Evolutionary conservation across 192 early-diverging fungal genomes (phyloP).

Genomic region (Backusella liffmaniae): DNA sequence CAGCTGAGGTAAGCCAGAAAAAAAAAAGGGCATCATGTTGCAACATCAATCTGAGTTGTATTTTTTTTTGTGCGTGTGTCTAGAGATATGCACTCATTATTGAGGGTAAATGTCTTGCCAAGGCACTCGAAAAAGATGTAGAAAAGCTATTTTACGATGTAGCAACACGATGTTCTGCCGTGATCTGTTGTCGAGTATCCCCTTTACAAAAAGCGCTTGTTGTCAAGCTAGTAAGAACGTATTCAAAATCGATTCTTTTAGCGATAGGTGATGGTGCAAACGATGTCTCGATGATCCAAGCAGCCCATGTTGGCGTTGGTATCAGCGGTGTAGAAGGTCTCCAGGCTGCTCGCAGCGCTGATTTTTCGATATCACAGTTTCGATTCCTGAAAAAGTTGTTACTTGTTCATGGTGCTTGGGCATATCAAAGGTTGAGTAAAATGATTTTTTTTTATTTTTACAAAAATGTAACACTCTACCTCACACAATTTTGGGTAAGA

Average conservation of each 20-base stretch:
- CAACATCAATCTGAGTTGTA: neutral
- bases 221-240: constrained; percentile 91
- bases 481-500: constrained; percentile 90
- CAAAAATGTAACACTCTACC: constrained; percentile 95
- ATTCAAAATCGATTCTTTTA: constrained; percentile 78
- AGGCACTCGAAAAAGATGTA: constrained; percentile 82
- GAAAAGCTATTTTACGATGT: constrained; percentile 79
- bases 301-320: constrained; percentile 93
- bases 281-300: constrained; percentile 98
- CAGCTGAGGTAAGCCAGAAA: neutral
- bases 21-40: neutral
- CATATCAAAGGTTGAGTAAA: constrained; percentile 90
- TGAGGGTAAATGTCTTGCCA: constrained; percentile 86
- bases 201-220: constrained; percentile 95
- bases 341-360: constrained; percentile 89
- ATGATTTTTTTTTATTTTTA: constrained; percentile 96
- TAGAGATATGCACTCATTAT: constrained; percentile 81
- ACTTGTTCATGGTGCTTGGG: constrained; percentile 94
- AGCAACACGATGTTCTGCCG: constrained; percentile 87
- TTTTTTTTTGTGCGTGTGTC: neutral
- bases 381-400: constrained; percentile 87
- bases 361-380: constrained; percentile 97
- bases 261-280: constrained; percentile 98
- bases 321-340: constrained; percentile 93
- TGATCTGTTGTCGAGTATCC: constrained; percentile 96